Conservation (phyloP, 148 eudicot genomes). For the Linanthus parryae region DNA sequence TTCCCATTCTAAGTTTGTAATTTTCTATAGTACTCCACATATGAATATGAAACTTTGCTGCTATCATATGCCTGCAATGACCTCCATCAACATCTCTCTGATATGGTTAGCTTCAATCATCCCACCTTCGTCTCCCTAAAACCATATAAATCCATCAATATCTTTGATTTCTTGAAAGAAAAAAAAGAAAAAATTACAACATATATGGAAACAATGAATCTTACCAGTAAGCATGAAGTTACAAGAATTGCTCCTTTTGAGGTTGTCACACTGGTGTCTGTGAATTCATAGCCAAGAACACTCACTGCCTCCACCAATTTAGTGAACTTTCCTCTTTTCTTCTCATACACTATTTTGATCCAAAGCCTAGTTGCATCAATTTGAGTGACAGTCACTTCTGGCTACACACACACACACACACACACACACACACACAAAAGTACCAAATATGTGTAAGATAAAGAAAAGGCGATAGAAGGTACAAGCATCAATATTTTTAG, state of each 20-base stretch:
- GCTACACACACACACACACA: constrained; percentile 21
- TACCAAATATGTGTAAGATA: background rate
- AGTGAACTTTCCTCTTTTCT: constrained; percentile 47
- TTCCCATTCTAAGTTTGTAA: too few species aligned
- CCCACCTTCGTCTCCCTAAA: constrained; percentile 20
- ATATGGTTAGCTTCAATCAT: constrained; percentile 28
- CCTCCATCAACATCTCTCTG: constrained; percentile 31
- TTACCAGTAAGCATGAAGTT: constrained; percentile 64
- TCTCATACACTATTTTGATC: constrained; percentile 56
- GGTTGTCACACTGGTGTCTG: constrained; percentile 45
- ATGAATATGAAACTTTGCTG: too few species aligned
- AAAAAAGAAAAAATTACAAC: background rate
- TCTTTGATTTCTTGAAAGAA: background rate
- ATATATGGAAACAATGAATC: background rate
- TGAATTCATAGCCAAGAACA: constrained; percentile 48
- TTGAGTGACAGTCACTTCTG: constrained; percentile 53
- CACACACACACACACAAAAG: background rate
- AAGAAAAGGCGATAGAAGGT: background rate
- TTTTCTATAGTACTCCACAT: too few species aligned
- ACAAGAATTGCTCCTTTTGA: constrained; percentile 58
- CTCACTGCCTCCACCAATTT: constrained; percentile 56
- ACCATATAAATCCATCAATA: background rate
- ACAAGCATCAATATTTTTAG: background rate
- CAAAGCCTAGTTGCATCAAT: constrained; percentile 58
- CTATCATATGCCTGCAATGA: constrained; percentile 23